Conservation (phyloP, 306 rosid genomes). For the Dryas alaskensis region DNA sequence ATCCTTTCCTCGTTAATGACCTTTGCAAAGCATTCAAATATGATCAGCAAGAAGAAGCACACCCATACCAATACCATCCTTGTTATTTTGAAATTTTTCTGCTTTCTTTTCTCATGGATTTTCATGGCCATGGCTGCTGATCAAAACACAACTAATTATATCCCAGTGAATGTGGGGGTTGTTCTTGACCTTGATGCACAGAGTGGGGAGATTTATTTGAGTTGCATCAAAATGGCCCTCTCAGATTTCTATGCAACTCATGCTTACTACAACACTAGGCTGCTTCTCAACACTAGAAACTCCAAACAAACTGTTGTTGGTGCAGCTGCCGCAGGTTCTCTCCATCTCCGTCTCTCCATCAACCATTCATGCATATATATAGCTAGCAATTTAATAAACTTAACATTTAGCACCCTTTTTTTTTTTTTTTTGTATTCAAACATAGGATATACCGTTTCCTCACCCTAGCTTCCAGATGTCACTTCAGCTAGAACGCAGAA, state of each 20-base stretch:
- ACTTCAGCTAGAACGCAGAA: no score
- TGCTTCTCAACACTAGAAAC: slow-evolving; percentile 14
- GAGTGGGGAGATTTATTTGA: slow-evolving; percentile 17
- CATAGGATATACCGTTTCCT: no score
- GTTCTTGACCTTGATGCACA: slow-evolving; percentile 24
- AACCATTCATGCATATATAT: neutral
- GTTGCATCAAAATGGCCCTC: slow-evolving; percentile 32
- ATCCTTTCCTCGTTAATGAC: no score
- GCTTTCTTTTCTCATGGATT: neutral
- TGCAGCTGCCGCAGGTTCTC: slow-evolving; percentile 18
- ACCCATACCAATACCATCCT: no score
- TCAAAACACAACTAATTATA: slow-evolving; percentile 1
- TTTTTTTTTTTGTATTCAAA: no score
- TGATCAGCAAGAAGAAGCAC: no score
- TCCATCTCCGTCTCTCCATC: neutral
- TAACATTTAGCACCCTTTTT: no score
- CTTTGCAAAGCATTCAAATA: no score
- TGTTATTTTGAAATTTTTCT: neutral
- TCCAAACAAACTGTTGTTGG: slow-evolving; percentile 8
- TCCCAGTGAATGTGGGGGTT: slow-evolving; percentile 40
- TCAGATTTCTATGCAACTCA: slow-evolving; percentile 33
- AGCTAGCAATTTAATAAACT: no score
- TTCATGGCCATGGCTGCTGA: neutral
- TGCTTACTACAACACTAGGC: slow-evolving; percentile 31
- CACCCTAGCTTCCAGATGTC: no score